phyloP scores from a whole-genome alignment of 2,329 filamentous ascomycete genomes.

The Beauveria sp. region DNA sequence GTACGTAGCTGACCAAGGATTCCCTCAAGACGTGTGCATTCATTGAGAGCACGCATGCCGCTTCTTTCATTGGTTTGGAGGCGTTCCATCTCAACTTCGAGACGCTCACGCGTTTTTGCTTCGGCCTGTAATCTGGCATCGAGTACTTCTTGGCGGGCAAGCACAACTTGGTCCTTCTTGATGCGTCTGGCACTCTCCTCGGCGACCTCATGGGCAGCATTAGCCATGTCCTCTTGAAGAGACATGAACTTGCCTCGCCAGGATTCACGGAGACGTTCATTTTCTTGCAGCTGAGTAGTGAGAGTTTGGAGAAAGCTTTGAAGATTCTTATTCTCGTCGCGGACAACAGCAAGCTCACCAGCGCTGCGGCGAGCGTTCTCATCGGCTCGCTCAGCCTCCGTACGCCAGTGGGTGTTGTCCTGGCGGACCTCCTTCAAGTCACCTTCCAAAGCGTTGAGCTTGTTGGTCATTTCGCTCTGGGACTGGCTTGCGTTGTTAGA shows the following conservation, averaged over 20 bases:
- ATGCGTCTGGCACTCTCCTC: slow-evolving; percentile 74
- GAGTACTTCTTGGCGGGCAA: slow-evolving; percentile 72
- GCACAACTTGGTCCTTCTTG: slow-evolving; percentile 69
- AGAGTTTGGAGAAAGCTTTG: slow-evolving; percentile 66
- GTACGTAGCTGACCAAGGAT: slow-evolving; percentile 49
- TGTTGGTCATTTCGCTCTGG: slow-evolving; percentile 48
- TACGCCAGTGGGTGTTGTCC: slow-evolving; percentile 52
- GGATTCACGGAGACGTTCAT: slow-evolving; percentile 71
- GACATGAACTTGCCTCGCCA: slow-evolving; percentile 79
- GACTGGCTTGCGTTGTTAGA: slow-evolving; percentile 49
- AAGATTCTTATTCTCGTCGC: slow-evolving; percentile 63
- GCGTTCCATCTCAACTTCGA: slow-evolving; percentile 59
- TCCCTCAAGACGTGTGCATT: slow-evolving; percentile 52
- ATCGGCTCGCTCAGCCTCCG: slow-evolving; percentile 52
- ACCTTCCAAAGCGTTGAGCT: slow-evolving; percentile 42
- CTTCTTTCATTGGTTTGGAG: slow-evolving; percentile 57
- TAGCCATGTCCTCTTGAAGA: slow-evolving; percentile 80
- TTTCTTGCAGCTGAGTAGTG: slow-evolving; percentile 74
- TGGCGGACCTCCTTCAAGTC: slow-evolving; percentile 49
- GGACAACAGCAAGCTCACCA: slow-evolving; percentile 39
- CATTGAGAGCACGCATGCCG: slow-evolving; percentile 55
- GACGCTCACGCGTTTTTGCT: slow-evolving; percentile 58
- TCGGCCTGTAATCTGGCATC: slow-evolving; percentile 71
- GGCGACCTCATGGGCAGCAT: slow-evolving; percentile 69
- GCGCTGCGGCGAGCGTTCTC: slow-evolving; percentile 42